Evolutionary conservation across 257 asterid genomes (phyloP), one percentile per base, ranked within the genome.

Genomic region (Pogostemon cablin): DNA sequence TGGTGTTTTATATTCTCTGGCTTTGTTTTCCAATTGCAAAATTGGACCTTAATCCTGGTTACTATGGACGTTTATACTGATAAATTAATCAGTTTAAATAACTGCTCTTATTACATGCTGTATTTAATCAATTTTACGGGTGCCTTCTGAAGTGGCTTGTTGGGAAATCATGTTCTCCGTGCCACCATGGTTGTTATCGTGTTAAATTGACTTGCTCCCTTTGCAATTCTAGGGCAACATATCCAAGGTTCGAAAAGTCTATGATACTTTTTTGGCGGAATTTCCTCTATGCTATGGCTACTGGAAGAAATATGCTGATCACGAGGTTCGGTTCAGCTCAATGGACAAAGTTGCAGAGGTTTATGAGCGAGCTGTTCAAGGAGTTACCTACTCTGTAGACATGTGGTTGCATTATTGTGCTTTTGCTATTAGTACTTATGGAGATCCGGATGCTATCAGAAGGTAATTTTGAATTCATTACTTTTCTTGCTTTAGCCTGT

Each of bases 261-360:
- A 95, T 80, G 99, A 95, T 86, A 76, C 95, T 6, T 95, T 95
- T 79, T 80, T 95, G 65, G 92, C 87, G 37, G 99, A 95, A 78
- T 95, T 95, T 81, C 99, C 99, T 56, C 72, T 95, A 53, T 95
- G 99, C 76, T 95, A 95, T 72, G 99, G 99, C 68, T 95, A 95
- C 82, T 95, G 99, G 99, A 95, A 95, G 87, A 95, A 95, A 79
- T 95, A 89, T 77, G 98, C 99, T 58, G 99, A 95, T 81, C 99
- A 95, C 32, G 99, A 89, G 84, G 93, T 93, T 32, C 95, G 96
- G 10, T 85, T 91, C 58, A 87, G 98, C 76, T 84, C 96, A 41
- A 62, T 77, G 68, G 99, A 95, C 78, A 91, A 86, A 82, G 99
- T 95, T 78, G 96, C 82, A 5, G 96, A 89, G 82, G 92, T 95